A percentile compares a stretch with the other conserved stretches of the same genome.
Evolutionary conservation across 495 filamentous ascomycete genomes (phyloP).

Genomic region (Coniosporium apollinis): DNA sequence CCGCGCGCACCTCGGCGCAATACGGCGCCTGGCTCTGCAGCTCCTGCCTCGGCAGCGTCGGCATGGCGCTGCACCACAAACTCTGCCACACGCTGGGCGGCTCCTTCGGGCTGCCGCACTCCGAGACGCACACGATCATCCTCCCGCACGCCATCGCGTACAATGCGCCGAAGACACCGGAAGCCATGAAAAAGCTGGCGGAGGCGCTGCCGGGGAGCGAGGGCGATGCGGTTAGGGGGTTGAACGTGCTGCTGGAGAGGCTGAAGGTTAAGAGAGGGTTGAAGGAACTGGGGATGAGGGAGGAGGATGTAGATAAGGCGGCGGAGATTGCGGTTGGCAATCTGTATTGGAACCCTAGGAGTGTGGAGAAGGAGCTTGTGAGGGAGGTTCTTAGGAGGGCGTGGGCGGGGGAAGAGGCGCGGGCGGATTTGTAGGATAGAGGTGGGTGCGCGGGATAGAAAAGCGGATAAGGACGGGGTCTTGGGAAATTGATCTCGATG

Average conservation of each 20-base stretch:
- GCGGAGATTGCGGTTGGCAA: constrained; percentile 47
- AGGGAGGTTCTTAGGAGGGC: constrained; percentile 48
- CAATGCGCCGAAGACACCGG: constrained; percentile 46
- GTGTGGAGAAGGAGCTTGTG: constrained; percentile 37
- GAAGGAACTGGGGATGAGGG: constrained; percentile 45
- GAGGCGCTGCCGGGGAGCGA: constrained; percentile 40
- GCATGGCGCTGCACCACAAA: constrained; percentile 58
- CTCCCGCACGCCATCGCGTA: constrained; percentile 52
- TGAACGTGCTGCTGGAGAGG: constrained; percentile 42
- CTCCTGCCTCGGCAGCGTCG: constrained; percentile 44
- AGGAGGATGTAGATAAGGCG: constrained; percentile 48
- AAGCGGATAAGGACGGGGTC: too few relatives aligned
- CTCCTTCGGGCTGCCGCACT: constrained; percentile 52
- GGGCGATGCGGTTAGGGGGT: constrained; percentile 40
- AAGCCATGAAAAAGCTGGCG: constrained; percentile 39
- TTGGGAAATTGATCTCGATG: too few relatives aligned
- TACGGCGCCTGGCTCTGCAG: constrained; percentile 56
- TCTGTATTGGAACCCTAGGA: constrained; percentile 48
- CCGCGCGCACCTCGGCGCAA: constrained; percentile 38
- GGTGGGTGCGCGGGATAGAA: too few relatives aligned
- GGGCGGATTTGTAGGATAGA: constrained; percentile 38
- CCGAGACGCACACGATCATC: constrained; percentile 53
- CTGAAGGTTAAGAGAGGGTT: constrained; percentile 41
- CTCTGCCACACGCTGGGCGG: constrained; percentile 53
- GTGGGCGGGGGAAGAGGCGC: constrained; percentile 51